Percentiles rank a stretch among this genome's conserved stretches.
Evolutionary conservation across 2,329 filamentous ascomycete species (phyloP).

Genomic region (Phoma sp.): DNA sequence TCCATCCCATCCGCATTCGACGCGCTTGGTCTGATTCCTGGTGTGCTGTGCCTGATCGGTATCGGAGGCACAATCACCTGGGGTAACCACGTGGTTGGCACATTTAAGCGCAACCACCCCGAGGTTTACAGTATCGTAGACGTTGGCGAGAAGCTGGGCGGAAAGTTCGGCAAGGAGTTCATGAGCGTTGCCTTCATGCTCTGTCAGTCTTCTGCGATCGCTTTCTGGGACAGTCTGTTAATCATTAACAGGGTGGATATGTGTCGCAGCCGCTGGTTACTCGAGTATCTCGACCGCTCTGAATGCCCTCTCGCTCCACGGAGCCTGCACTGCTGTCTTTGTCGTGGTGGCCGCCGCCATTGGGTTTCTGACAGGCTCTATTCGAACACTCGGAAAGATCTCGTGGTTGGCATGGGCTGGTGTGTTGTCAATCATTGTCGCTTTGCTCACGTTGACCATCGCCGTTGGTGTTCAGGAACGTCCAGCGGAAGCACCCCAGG

Average conservation of each 20-base stretch:
- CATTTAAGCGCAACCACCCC: slow-evolving; percentile 60
- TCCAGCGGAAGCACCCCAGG: slow-evolving; percentile 21
- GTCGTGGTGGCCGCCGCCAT: slow-evolving; percentile 56
- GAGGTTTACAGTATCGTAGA: slow-evolving; percentile 64
- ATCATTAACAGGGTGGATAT: slow-evolving; percentile 27
- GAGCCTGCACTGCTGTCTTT: slow-evolving; percentile 62
- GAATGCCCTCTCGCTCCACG: slow-evolving; percentile 65
- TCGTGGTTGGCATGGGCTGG: slow-evolving; percentile 53
- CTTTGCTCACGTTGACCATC: slow-evolving; percentile 17
- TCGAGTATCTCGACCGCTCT: slow-evolving; percentile 64
- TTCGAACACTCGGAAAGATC: slow-evolving; percentile 66
- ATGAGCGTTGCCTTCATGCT: slow-evolving; percentile 42
- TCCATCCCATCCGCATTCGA: slow-evolving; percentile 56
- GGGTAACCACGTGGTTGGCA: slow-evolving; percentile 55
- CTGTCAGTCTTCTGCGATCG: slow-evolving; percentile 26
- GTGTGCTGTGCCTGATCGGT: slow-evolving; percentile 49
- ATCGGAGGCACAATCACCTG: slow-evolving; percentile 55
- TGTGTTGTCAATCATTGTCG: slow-evolving; percentile 3
- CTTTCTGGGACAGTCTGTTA: slow-evolving; percentile 26
- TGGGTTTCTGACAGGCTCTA: slow-evolving; percentile 58
- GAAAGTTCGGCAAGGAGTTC: slow-evolving; percentile 57
- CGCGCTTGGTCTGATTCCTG: slow-evolving; percentile 55
- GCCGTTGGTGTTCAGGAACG: slow-evolving; percentile 23
- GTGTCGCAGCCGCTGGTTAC: slow-evolving; percentile 58
- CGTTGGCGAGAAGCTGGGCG: slow-evolving; percentile 60